phyloP scores from a whole-genome alignment of 768 basidiomycete species.

The Amanita rubescens region DNA sequence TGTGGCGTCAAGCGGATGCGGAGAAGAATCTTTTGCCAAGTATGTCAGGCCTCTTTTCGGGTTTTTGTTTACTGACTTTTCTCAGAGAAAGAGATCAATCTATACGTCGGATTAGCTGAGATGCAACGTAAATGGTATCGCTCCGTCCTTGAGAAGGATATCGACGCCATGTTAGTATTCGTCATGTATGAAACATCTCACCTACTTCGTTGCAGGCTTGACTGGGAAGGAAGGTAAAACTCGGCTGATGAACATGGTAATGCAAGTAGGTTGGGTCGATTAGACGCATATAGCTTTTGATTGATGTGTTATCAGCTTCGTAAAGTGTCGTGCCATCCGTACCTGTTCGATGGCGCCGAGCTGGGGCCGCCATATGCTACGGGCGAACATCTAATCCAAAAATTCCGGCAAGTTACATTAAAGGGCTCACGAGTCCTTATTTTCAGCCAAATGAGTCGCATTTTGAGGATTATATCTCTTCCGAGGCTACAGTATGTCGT shows the following conservation, averaged over 20 bases:
- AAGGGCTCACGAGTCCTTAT: constrained; percentile 96
- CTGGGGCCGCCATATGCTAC: constrained; percentile 98
- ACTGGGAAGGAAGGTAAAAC: too few species aligned
- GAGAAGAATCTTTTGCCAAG: constrained; percentile 94
- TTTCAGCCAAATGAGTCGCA: constrained; percentile 99
- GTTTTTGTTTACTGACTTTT: too few species aligned
- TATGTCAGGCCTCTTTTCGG: constrained; percentile 17
- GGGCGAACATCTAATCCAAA: constrained; percentile 87
- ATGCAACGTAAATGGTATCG: too few species aligned
- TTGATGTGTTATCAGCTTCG: constrained; percentile 37
- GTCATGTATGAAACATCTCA: too few species aligned
- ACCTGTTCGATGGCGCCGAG: constrained; percentile 94
- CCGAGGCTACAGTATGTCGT: constrained; percentile 67
- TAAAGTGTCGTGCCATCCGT: constrained; percentile 86
- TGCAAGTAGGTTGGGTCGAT: too few species aligned
- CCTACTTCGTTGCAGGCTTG: too few species aligned
- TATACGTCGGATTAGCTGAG: too few species aligned
- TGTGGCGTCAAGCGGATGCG: constrained; percentile 93
- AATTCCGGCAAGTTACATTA: constrained; percentile 79
- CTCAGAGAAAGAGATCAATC: constrained; percentile 17
- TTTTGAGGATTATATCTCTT: constrained; percentile 92
- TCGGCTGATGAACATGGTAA: too few species aligned
- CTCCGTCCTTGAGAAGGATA: too few species aligned
- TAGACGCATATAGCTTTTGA: too few species aligned
- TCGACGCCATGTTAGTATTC: too few species aligned